phyloP scores from a whole-genome alignment of 768 basidiomycete species.

The Lentinus brumalis region DNA sequence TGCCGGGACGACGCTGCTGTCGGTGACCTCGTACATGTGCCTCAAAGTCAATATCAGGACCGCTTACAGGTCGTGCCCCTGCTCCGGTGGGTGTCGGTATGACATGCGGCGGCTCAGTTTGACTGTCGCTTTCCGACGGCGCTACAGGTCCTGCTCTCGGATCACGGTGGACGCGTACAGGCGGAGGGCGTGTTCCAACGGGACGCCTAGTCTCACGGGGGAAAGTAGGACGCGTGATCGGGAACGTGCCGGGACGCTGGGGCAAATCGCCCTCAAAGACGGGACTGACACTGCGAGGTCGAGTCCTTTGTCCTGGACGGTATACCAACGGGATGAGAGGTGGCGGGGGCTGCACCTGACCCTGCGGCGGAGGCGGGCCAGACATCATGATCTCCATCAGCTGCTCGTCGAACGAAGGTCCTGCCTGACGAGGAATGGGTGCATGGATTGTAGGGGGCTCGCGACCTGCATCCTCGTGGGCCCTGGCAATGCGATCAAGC shows the following conservation, averaged over 20 bases:
- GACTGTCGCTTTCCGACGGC: constrained; percentile 15
- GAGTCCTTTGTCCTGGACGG: constrained; percentile 45
- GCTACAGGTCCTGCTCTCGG: neutral
- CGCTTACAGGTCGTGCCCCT: constrained; percentile 7
- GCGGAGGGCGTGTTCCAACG: neutral
- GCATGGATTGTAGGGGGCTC: constrained; percentile 43
- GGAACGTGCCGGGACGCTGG: constrained; percentile 29
- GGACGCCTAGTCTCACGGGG: neutral
- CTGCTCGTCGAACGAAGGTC: constrained; percentile 56
- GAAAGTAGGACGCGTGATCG: constrained; percentile 17
- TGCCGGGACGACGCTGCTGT: constrained; percentile 16
- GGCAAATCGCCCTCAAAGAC: constrained; percentile 32
- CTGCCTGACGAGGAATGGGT: constrained; percentile 41
- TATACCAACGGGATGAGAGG: constrained; percentile 56
- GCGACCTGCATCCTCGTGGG: constrained; percentile 27
- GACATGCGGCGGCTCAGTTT: neutral
- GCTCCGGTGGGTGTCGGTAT: neutral
- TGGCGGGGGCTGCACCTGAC: constrained; percentile 51
- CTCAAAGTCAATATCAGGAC: constrained; percentile 16
- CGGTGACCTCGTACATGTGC: constrained; percentile 16
- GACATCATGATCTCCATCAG: constrained; percentile 62
- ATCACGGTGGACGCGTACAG: neutral
- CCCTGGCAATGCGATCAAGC: constrained; percentile 29
- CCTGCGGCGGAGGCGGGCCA: constrained; percentile 40
- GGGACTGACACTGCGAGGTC: constrained; percentile 47